Conservation (phyloP, 2,329 filamentous ascomycete species). For the Camillea tinctor region DNA sequence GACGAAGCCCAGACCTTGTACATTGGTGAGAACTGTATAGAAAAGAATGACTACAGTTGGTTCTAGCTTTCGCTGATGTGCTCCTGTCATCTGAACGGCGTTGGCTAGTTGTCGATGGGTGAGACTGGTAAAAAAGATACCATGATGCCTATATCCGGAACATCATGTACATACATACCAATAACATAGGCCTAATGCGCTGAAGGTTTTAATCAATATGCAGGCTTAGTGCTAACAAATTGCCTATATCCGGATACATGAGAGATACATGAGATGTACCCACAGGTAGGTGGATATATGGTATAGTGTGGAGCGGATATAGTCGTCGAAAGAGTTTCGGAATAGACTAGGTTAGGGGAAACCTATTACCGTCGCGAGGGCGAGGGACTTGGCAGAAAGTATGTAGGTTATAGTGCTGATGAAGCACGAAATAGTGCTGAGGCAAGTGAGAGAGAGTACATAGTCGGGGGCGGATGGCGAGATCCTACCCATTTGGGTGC, state of each 20-base stretch:
- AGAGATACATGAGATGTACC: neutral
- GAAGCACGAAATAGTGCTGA: neutral
- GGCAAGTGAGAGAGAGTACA: neutral
- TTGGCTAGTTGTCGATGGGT: neutral
- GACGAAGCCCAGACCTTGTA: constrained; percentile 15
- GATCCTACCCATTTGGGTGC: neutral
- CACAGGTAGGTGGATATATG: neutral
- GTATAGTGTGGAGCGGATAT: neutral
- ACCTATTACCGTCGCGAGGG: neutral
- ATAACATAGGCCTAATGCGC: neutral
- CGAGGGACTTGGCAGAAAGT: neutral
- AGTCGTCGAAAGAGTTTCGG: neutral
- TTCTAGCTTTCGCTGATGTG: neutral
- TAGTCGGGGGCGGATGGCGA: neutral
- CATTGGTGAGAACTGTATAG: constrained; percentile 25
- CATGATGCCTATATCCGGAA: neutral
- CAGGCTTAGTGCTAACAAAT: neutral
- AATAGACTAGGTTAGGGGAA: neutral
- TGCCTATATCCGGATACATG: neutral
- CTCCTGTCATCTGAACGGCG: neutral
- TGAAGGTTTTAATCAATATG: neutral
- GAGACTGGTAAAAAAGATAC: neutral
- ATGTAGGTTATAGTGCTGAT: neutral
- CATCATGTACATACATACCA: neutral
- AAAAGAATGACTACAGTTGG: constrained; percentile 11